Base-by-base conservation (phyloP, 2,329 filamentous ascomycete species). In the Corynespora cassiicola region DNA sequence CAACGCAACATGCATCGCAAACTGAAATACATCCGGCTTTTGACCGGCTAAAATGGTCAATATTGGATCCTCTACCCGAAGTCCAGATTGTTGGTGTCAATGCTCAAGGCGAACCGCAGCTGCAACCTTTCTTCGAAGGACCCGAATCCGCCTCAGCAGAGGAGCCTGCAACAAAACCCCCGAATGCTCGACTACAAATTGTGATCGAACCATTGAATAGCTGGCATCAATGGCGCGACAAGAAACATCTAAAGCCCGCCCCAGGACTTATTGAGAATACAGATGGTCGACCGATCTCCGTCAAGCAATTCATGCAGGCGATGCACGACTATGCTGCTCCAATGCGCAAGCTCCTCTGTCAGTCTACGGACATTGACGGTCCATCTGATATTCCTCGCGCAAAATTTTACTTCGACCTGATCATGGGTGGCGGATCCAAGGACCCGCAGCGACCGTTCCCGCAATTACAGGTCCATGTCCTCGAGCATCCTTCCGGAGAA, bases 291-390 rank as follows among this genome's bases (percentile, higher is more conserved):
- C 41, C 41, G 2, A 44, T 44, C 27, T 38, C 41, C 11, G 41
- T 44, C 20, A 12, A 11, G 21, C 41, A 44, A 30, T 39, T 44
- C 27, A 39, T 44, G 3, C 41, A 39, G 19, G 36, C 35, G 5
- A 23, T 30, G 25, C 36, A 44, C 18, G 36, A 21, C 16, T 44
- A 44, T 28, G 35, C 31, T 6, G 7, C 36, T 30, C 35, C 35
- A 14, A 20, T 44, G 29, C 40, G 40, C 25, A 31, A 31, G 10
- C 35, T 44, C 35, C 30, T 39, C n/a, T 19, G 20, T 2, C 16
- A 24, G 16, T 40, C 23, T 17, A 34, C 18, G 12, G 37, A 34
- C 18, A 20, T 40, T 23, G 25, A 6, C 4, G 27, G 31, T 27
- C 27, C 27, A 12, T 30, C 19, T 16, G 26, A 37, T 31, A 10